These are phyloP conservation scores for Acer negundo DNA, from an alignment of 345 rosid species.

Conservation along the genomic window DNA sequence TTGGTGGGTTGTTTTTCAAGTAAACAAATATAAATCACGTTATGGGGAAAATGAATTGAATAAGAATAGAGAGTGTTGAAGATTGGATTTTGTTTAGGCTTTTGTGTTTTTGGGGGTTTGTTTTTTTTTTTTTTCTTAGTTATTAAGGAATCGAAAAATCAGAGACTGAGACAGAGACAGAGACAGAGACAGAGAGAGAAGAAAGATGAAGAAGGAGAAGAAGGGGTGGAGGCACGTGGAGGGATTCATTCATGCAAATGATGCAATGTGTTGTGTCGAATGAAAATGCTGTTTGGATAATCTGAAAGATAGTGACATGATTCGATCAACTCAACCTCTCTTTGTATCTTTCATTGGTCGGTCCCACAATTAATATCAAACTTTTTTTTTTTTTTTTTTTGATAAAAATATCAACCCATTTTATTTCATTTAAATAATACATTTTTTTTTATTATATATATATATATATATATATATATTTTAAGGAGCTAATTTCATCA, in stretches of 20 bases:
- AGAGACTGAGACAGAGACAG: background rate
- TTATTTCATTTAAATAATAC: no score
- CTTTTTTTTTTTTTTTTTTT: no score
- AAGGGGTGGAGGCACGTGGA: constrained; percentile 39
- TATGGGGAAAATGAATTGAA: constrained; percentile 8
- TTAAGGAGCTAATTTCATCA: no score
- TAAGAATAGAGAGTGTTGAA: background rate
- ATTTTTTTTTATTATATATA: no score
- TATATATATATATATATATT: no score
- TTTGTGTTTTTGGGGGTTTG: background rate
- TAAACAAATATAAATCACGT: constrained; percentile 3
- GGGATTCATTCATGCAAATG: constrained; percentile 42
- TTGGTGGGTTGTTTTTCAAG: no score
- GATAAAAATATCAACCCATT: no score
- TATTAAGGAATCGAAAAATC: constrained; percentile 7
- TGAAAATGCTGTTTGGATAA: background rate
- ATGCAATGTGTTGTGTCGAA: constrained; percentile 16
- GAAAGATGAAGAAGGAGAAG: background rate
- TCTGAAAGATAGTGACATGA: background rate
- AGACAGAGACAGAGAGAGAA: background rate
- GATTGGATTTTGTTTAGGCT: background rate
- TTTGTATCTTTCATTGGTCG: background rate
- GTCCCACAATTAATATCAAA: background rate
- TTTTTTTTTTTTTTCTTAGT: constrained; percentile 13
- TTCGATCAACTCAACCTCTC: background rate